phyloP scores from a whole-genome alignment of 106 monocot species.

The Platanthera zijinensis region DNA sequence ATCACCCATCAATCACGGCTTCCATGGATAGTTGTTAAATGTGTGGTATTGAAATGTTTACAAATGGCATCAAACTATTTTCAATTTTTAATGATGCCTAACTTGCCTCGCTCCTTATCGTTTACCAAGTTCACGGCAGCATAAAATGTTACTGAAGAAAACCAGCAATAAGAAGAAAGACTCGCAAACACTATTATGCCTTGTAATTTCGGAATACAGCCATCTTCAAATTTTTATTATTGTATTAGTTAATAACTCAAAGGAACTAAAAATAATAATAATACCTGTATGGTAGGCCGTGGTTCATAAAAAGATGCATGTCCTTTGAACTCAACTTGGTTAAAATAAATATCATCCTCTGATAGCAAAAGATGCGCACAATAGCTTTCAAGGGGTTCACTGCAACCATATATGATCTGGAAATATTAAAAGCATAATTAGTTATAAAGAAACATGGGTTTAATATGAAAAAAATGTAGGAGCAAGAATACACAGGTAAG shows the following conservation, averaged over 20 bases:
- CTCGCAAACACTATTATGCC: background rate
- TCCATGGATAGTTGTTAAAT: no score
- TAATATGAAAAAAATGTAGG: background rate
- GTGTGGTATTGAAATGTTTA: no score
- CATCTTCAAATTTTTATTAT: background rate
- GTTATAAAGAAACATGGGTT: background rate
- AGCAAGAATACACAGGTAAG: background rate
- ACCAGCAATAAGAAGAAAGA: no score
- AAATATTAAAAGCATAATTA: background rate
- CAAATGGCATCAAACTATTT: no score
- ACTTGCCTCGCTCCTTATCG: no score
- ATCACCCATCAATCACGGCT: no score
- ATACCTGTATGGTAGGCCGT: conserved; percentile 67
- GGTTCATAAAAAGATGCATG: conserved; percentile 68
- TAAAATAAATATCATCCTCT: conserved; percentile 88
- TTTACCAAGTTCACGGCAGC: no score
- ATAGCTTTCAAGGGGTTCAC: conserved; percentile 75
- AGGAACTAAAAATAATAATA: background rate
- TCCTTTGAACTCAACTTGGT: conserved; percentile 51
- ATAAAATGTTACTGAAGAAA: no score
- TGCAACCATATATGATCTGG: conserved; percentile 83
- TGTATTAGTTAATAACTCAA: background rate
- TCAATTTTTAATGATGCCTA: no score
- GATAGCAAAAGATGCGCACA: conserved; percentile 87
- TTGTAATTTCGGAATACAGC: background rate